Base-by-base conservation (phyloP, 257 asterid genomes). In the Nicotiana attenuata region DNA sequence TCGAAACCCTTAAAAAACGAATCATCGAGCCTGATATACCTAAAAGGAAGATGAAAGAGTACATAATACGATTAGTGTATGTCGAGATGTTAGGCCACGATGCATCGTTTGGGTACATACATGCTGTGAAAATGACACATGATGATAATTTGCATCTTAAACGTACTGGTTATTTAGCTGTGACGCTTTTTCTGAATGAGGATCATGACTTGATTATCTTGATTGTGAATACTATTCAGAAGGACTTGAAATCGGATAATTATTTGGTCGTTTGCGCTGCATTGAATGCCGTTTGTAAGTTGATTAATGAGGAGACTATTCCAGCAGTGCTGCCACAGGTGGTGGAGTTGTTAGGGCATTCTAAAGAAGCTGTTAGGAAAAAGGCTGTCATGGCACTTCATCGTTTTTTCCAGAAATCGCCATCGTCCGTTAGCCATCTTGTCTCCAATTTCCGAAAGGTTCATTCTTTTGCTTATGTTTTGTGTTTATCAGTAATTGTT, bases 31-130 rank as follows among this genome's bases (percentile, higher is more conserved):
- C 98, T 1, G 97, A 91, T 64, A 94, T 92, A 65, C 92, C 98
- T 7, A 96, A 94, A 78, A 89, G 91, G 87, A 94, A 94, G 90
- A 92, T 96, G 84, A 96, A 94, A 83, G 99, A 96, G 89, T 96
- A 90, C 82, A 79, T 96, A 61, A 87, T 96, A 59, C 92, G 98
- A 60, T 92, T 94, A 64, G 89, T 94, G 17, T 94, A 94, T 78
- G 93, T 94, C n/a, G 97, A 94, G 87, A 94, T 94, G 99, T 91
- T 96, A 24, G 98, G 98, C 59, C 97, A 94, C 81, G 99, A 96
- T 57, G 98, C 99, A 0, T 94, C 99, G 0, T 96, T 96, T 59
- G 99, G 99, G 3, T 93, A 93, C 82, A 94, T 96, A 82, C 98
- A 96, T 84, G 99, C 99, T 3, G 98, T 96, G 19, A 96, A 96